These are phyloP conservation scores for Colletotrichum incanum DNA, from an alignment of 2,329 filamentous ascomycete species.

Conservation along the genomic window DNA sequence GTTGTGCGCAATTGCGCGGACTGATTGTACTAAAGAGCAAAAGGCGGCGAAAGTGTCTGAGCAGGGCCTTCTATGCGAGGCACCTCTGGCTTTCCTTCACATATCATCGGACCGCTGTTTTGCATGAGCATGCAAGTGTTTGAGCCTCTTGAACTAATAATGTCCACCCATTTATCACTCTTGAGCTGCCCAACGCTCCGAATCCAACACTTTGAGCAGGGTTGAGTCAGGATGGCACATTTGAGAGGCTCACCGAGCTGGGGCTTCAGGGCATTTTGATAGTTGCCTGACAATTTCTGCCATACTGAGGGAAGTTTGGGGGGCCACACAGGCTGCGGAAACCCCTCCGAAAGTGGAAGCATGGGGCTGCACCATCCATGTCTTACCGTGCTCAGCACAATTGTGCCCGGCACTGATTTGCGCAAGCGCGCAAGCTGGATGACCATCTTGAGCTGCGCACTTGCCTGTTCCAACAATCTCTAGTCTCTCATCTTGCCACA, in stretches of 20 bases:
- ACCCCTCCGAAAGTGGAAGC: too few species aligned
- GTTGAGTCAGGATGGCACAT: neutral
- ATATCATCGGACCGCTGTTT: neutral
- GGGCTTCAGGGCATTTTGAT: neutral
- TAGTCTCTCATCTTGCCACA: neutral
- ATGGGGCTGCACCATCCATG: neutral
- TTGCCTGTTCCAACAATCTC: neutral
- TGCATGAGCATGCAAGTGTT: neutral
- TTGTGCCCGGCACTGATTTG: neutral
- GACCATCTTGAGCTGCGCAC: neutral
- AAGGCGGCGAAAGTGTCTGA: neutral
- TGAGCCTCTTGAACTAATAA: neutral
- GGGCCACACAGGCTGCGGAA: neutral
- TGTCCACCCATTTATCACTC: neutral
- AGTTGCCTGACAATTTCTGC: neutral
- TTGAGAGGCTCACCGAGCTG: too few species aligned
- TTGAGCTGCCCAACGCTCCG: neutral
- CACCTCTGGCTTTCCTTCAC: neutral
- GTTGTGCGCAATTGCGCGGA: neutral
- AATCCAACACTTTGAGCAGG: too few species aligned
- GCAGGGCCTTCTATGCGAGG: neutral
- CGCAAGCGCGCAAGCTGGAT: too few species aligned
- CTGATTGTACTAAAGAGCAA: too few species aligned
- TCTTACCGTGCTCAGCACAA: neutral
- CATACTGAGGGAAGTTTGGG: neutral